Percentiles rank a stretch among this genome's conserved stretches.
phyloP scores from a whole-genome alignment of 2,329 filamentous ascomycete species.

The Cercospora zeina region DNA sequence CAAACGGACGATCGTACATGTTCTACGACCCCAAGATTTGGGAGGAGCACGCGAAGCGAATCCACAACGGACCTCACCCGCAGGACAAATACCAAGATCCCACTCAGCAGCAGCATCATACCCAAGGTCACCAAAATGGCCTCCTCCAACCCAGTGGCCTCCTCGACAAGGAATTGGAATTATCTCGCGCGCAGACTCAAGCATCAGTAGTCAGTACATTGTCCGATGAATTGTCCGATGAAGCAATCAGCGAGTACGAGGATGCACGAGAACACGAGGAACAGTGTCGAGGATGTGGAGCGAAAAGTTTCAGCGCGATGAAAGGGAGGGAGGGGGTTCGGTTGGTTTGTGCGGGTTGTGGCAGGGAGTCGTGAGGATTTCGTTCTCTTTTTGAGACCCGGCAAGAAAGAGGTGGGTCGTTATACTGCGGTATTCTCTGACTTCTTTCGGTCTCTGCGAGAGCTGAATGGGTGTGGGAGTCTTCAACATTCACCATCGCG shows the following conservation, averaged over 20 bases:
- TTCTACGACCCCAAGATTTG: conserved; percentile 53
- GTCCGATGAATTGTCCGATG: conserved; percentile 56
- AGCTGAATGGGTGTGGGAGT: too few species aligned
- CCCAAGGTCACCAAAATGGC: conserved; percentile 18
- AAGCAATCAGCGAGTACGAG: conserved; percentile 47
- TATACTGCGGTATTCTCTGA: too few species aligned
- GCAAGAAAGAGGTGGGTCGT: too few species aligned
- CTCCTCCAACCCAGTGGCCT: background rate
- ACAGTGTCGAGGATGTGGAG: conserved; percentile 59
- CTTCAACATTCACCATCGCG: background rate
- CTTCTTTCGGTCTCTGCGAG: too few species aligned
- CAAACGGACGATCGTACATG: conserved; percentile 54
- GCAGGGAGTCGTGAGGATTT: background rate
- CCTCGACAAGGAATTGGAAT: conserved; percentile 19
- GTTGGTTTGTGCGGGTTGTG: conserved; percentile 46
- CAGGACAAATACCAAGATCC: conserved; percentile 13
- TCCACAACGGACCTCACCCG: conserved; percentile 24
- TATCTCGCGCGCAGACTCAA: conserved; percentile 37
- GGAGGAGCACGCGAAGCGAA: conserved; percentile 30
- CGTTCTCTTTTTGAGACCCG: too few species aligned
- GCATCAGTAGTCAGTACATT: conserved; percentile 56
- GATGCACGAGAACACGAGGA: conserved; percentile 44
- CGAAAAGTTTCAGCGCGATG: conserved; percentile 63
- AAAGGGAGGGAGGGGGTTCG: conserved; percentile 56
- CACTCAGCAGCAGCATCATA: conserved; percentile 25